phyloP scores from a whole-genome alignment of 306 rosid species.

The Vigna angularis region DNA sequence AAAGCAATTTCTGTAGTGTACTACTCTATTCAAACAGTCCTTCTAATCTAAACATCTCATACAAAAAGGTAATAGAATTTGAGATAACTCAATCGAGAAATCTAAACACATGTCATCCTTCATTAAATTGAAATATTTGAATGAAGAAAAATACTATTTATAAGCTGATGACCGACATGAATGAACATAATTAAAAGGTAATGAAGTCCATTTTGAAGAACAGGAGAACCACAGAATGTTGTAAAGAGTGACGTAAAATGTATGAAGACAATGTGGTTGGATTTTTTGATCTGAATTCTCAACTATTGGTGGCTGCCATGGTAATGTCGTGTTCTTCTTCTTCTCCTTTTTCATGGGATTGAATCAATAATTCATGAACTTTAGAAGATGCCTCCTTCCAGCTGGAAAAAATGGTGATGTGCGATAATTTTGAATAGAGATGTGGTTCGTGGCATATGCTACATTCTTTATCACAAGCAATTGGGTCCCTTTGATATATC shows the following conservation, averaged over 20 bases:
- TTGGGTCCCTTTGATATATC: constrained; percentile 41
- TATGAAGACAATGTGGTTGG: background rate
- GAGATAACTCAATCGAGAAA: background rate
- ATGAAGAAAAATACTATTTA: background rate
- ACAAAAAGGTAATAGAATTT: background rate
- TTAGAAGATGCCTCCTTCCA: constrained; percentile 56
- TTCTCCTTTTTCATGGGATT: constrained; percentile 29
- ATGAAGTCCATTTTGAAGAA: constrained; percentile 24
- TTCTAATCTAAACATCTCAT: no score
- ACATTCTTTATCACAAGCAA: constrained; percentile 22
- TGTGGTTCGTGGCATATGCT: constrained; percentile 36
- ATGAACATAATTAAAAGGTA: background rate
- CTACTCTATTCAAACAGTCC: background rate
- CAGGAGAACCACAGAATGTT: constrained; percentile 1
- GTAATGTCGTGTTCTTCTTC: constrained; percentile 43
- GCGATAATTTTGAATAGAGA: constrained; percentile 21
- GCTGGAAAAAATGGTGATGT: constrained; percentile 58
- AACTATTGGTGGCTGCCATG: constrained; percentile 41
- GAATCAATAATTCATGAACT: constrained; percentile 57
- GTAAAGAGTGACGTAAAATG: constrained; percentile 16
- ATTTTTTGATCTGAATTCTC: constrained; percentile 1
- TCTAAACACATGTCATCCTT: background rate
- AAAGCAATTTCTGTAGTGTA: background rate
- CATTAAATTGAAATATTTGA: no score
- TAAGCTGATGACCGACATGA: constrained; percentile 19